A percentile compares a stretch with the other conserved stretches of the same genome.
Evolutionary conservation across 176 grass and related monocot genomes (phyloP).

Genomic region (Cenchrus fungigraminus): DNA sequence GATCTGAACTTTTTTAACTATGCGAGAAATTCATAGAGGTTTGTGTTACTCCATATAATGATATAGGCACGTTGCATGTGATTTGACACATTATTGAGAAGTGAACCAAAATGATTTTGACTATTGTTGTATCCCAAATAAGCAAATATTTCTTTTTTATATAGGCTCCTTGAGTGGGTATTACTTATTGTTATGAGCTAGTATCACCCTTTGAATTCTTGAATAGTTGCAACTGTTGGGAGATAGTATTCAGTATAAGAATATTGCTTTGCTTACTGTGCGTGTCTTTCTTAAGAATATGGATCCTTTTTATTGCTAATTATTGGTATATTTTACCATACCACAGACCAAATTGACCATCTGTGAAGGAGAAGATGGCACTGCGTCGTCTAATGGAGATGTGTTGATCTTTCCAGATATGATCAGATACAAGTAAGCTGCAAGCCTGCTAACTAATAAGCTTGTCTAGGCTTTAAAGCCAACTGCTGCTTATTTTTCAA

Average conservation of each 20-base stretch:
- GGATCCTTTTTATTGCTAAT: constrained; percentile 31
- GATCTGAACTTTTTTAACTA: neutral
- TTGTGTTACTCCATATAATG: neutral
- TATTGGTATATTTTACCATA: constrained; percentile 21
- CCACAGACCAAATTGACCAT: constrained; percentile 83
- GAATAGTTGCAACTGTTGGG: neutral
- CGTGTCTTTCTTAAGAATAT: neutral
- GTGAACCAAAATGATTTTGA: constrained; percentile 16
- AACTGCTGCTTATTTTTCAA: constrained; percentile 34
- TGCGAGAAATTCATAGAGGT: neutral
- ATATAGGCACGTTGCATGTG: neutral
- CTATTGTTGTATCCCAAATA: neutral
- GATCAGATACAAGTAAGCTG: constrained; percentile 92
- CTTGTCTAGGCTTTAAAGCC: constrained; percentile 23
- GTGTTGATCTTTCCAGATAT: constrained; percentile 98
- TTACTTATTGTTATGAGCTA: neutral
- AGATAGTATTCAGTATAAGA: constrained; percentile 11
- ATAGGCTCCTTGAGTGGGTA: neutral
- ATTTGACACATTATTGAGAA: neutral
- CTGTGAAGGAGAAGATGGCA: constrained; percentile 94
- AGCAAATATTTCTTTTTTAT: neutral
- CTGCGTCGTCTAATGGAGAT: constrained; percentile 92
- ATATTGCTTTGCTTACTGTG: neutral
- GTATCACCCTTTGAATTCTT: constrained; percentile 2
- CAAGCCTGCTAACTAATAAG: constrained; percentile 31